Base-by-base conservation (phyloP, 2,329 filamentous ascomycete genomes). In the Trichoderma lentiforme region DNA sequence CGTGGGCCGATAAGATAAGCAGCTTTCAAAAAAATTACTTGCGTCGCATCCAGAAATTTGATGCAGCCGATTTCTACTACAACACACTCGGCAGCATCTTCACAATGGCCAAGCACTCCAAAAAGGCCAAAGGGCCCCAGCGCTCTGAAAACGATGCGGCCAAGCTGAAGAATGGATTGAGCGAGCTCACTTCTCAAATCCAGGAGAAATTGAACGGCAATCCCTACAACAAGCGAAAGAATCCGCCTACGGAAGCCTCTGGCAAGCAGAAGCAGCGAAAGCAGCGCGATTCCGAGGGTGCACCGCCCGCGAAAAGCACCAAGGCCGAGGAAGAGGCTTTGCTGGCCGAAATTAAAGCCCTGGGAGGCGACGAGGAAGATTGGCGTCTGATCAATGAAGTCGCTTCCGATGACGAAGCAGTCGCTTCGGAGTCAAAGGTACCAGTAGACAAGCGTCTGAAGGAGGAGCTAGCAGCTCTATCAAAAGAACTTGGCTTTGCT, bases 331-430 rank as follows among this genome's bases (percentile, higher is more conserved):
- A 79, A n/a, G 81, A 82, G 36, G 78, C 80, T 14, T 81, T 92
- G 5, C 81, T 92, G 8, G 86, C 88, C 71, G 90, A 92, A 76
- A 92, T 92, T 73, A 84, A 86, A 74, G 88, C 88, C 15, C 82
- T 92, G 2, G 90, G 90, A 4, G 90, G 90, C 15, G 89, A 91
- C 68, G 88, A 92, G 79, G 84, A 88, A 56, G 90, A 92, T 74
- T 79, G 91, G 57, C 86, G 88, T 43, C 84, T 92, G 39, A 86
- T 92, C 68, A 86, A 85, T 56, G 88, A 86, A 72, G 81, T 83
- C 14, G 81, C 83, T 39, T 85, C 83, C 4, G 82, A 83, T 21
- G 81, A 83, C 71, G 81, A 82, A 65, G 81, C 78, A 24, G 76
- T 78, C 56, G 74, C 73, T n/a, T 76, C 79, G 57, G 78, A 74